Conservation (phyloP, 768 basidiomycete genomes). For the Panaeolus cyanescens region DNA sequence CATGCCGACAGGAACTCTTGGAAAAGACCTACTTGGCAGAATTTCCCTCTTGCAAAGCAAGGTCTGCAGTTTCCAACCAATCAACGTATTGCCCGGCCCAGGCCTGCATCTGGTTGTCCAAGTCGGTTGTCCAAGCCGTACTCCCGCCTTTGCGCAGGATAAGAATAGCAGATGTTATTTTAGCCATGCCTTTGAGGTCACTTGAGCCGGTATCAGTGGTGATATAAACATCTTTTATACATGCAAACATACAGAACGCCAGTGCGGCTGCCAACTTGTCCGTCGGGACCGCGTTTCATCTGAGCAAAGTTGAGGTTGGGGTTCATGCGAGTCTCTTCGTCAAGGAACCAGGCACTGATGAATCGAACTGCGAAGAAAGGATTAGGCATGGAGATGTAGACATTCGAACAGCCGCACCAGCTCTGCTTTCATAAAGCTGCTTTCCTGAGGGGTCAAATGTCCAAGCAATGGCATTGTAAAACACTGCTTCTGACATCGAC, state of each 20-base stretch:
- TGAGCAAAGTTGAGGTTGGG: constrained; percentile 64
- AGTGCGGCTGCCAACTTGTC: constrained; percentile 46
- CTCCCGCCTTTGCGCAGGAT: constrained; percentile 52
- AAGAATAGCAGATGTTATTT: constrained; percentile 53
- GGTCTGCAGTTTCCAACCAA: constrained; percentile 54
- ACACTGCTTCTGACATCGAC: constrained; percentile 56
- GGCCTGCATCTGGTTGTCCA: constrained; percentile 47
- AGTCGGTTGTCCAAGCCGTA: constrained; percentile 53
- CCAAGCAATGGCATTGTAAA: constrained; percentile 63
- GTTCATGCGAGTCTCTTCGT: constrained; percentile 58
- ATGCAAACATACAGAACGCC: constrained; percentile 49
- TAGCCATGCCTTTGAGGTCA: constrained; percentile 61
- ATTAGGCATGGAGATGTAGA: background rate
- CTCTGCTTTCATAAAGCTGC: constrained; percentile 41
- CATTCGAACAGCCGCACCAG: constrained; percentile 28
- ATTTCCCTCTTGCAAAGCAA: constrained; percentile 47
- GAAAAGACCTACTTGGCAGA: constrained; percentile 48
- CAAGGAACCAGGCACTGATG: constrained; percentile 63
- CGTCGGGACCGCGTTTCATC: constrained; percentile 43
- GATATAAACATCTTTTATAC: background rate
- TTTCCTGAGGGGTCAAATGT: constrained; percentile 37
- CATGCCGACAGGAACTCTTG: background rate
- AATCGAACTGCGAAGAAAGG: constrained; percentile 29
- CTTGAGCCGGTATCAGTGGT: constrained; percentile 26
- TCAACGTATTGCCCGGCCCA: constrained; percentile 55